Evolutionary conservation across 2,329 filamentous ascomycete genomes (phyloP).

Genomic region (Neofusicoccum ribis): DNA sequence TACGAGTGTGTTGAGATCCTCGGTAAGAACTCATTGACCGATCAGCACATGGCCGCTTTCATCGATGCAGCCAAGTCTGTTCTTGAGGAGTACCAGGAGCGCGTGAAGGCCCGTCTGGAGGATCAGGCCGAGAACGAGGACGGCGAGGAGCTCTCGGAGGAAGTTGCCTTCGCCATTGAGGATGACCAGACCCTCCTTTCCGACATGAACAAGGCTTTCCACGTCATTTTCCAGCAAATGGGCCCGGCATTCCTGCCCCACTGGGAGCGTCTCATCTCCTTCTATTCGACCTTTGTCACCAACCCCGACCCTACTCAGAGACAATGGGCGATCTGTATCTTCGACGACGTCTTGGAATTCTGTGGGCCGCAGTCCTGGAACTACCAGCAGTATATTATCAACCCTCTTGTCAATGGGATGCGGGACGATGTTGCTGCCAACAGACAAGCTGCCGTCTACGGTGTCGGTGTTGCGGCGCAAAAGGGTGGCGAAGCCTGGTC

Average conservation of each 20-base stretch:
- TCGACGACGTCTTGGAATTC: slow-evolving; percentile 97
- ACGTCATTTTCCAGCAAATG: slow-evolving; percentile 98
- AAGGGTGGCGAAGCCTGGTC: slow-evolving; percentile 86
- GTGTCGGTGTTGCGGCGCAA: slow-evolving; percentile 91
- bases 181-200: slow-evolving; percentile 95
- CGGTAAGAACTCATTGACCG: slow-evolving; percentile 77
- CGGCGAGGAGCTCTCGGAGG: slow-evolving; percentile 85
- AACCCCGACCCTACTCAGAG: slow-evolving; percentile 85
- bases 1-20: slow-evolving; percentile 97
- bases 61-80: slow-evolving; percentile 83
- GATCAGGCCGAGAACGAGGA: slow-evolving; percentile 83
- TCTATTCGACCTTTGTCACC: slow-evolving; percentile 81
- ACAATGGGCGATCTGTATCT: slow-evolving; percentile 98
- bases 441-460: slow-evolving; percentile 92
- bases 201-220: slow-evolving; percentile 99
- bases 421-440: slow-evolving; percentile 85
- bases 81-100: slow-evolving; percentile 87
- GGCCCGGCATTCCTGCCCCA: slow-evolving; percentile 78
- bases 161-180: slow-evolving; percentile 86
- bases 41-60: slow-evolving; percentile 80
- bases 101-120: slow-evolving; percentile 79
- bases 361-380: slow-evolving; percentile 85
- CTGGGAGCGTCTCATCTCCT: slow-evolving; percentile 83
- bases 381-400: slow-evolving; percentile 82
- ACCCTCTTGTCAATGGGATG: slow-evolving; percentile 84